Evolutionary conservation across 768 basidiomycete species (phyloP).

Genomic region (Russula abietina): DNA sequence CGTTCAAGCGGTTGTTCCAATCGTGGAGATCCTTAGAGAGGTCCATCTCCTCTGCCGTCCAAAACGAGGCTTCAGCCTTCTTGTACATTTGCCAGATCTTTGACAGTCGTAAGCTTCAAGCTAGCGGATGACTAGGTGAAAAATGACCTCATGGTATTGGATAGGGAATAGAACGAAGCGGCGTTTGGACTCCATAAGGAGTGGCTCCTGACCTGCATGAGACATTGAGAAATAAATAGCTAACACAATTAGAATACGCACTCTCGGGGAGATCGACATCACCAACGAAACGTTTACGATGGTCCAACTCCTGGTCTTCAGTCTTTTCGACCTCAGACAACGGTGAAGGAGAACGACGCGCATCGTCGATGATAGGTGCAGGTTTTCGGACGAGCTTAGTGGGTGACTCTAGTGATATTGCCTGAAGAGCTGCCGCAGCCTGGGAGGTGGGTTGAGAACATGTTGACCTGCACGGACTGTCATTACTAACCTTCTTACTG

Average conservation of each 20-base stretch:
- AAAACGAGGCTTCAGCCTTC: conserved; percentile 88
- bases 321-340: conserved; percentile 20
- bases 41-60: conserved; percentile 91
- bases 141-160: conserved; percentile 77
- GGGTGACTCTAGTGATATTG: conserved; percentile 31
- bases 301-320: conserved; percentile 5
- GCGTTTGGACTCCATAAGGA: conserved; percentile 67
- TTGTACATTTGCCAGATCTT: conserved; percentile 98
- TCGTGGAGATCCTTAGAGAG: conserved; percentile 79
- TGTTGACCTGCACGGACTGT: not conserved
- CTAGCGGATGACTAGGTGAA: not conserved
- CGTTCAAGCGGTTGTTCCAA: conserved; percentile 77
- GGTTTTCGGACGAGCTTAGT: conserved; percentile 27
- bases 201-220: conserved; percentile 62
- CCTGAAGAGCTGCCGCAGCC: conserved; percentile 33
- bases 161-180: conserved; percentile 94
- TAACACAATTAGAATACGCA: conserved; percentile 6
- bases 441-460: conserved; percentile 10
- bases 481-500: conserved; percentile 32
- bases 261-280: conserved; percentile 49
- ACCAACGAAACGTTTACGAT: conserved; percentile 43
- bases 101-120: not conserved
- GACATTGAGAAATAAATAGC: not conserved
- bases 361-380: conserved; percentile 25
- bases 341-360: conserved; percentile 24